Base-by-base conservation (phyloP, 2,329 filamentous ascomycete species). In the Arachnomyces sp. region DNA sequence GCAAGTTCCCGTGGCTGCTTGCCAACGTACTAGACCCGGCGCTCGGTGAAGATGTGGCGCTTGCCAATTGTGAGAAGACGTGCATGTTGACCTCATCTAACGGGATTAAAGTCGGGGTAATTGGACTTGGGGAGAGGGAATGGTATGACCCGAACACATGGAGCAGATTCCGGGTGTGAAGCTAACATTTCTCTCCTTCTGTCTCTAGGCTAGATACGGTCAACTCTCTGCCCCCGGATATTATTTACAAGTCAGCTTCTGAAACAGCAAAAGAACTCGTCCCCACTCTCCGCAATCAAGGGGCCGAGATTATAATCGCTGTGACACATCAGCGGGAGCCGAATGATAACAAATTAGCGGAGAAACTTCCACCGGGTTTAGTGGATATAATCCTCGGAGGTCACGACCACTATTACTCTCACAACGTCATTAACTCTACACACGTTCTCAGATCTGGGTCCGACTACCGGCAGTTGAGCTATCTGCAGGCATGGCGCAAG, bases 391-490 rank as follows among this genome's bases (percentile, higher is more conserved):
- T 95, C 33, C 72, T 94, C 0, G 87, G 88, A 36, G 88, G 88
- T 0, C 88, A 94, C 55, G 89, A 94, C 52, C 89, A 95, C 58
- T 92, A 82, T 63, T 94, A 94, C 57, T 74, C 73, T 12, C 86
- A 94, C 62, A 76, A 72, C 40, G 56, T 88, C 40, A 74, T 92
- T 59, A 88, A 89, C 45, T 82, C 81, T 7, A 84, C 78, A 0
- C 88, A 94, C 53, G 77, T 94, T 2, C 68, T 95, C n/a, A 77
- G 89, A 2, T 93, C 85, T 0, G 88, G 89, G 0, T 86, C 81
- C 13, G 89, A 95, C 59, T 95, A 94, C 65, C 93, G 92, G 64
- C 84, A 95, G 58, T 68, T 94, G 28, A 92, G 84, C 56, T 94
- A 94, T 56, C 74, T 95, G 38, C 85, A 94, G 59, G 83, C 78